Conservation (phyloP, 208 protist species). For the Porcisia deanei region DNA sequence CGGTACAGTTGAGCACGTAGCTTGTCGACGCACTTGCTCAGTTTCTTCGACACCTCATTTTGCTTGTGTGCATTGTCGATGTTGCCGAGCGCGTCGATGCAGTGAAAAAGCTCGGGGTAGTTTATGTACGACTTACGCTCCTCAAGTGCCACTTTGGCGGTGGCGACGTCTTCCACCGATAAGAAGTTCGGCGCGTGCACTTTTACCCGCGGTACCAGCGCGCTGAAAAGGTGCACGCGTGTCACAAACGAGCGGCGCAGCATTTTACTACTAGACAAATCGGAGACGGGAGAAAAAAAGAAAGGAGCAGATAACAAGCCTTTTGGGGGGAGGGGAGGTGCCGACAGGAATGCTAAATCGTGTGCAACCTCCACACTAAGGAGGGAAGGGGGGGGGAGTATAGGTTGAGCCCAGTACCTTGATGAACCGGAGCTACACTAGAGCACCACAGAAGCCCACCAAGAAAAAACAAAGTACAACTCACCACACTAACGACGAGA, state of each 20-base stretch:
- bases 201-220: conserved; percentile 65
- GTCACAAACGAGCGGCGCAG: conserved; percentile 49
- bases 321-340: not conserved
- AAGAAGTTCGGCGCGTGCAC: conserved; percentile 46
- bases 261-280: conserved; percentile 35
- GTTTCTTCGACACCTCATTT: conserved; percentile 36
- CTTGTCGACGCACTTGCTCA: conserved; percentile 48
- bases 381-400: not conserved
- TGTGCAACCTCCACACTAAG: not conserved
- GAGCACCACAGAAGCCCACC: too few species aligned
- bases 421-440: too few species aligned
- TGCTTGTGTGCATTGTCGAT: conserved; percentile 39
- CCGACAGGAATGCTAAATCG: not conserved
- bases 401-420: too few species aligned
- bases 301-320: not conserved
- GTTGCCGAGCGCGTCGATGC: conserved; percentile 41
- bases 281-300: conserved; percentile 1
- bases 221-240: conserved; percentile 79
- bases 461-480: too few species aligned
- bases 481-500: too few species aligned
- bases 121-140: conserved; percentile 53
- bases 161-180: conserved; percentile 33
- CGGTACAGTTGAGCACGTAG: conserved; percentile 71
- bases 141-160: conserved; percentile 44
- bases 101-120: conserved; percentile 34